Evolutionary conservation across 805 yeast species (phyloP), one percentile per base, ranked within the genome.

Genomic region (Isabelozyma heimii): DNA sequence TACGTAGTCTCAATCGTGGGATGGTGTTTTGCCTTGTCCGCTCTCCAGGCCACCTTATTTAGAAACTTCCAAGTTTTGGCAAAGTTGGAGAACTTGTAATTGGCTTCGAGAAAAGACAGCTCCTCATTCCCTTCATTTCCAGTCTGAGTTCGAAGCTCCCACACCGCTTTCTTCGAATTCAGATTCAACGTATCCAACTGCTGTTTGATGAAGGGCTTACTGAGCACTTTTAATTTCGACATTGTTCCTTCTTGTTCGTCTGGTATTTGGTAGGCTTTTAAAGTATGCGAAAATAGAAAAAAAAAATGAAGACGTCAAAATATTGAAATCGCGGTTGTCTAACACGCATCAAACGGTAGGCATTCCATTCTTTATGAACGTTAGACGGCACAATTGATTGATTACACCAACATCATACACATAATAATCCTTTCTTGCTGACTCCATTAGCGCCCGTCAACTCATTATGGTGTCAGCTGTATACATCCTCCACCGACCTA

Each of bases 41-140:
- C 76, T 45, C 82, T 66, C 66, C 79, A 63, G 1, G 89, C 77
- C 1, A 87, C 76, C 42, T 75, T 73, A 26, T 80, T 83, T 15
- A 87, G 64, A 57, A 85, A 85, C 8, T 79, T 69, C 90, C 91
- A 85, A 0, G 92, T 84, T 40, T 76, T 76, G 50, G 82, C 83
- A 59, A 78, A 87, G 43, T 74, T 71, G 46, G 64, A 70, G 52
- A 87, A 76, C 26, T 61, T 64, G 54, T 73, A 72, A 15, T 71
- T 61, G 30, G 76, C 69, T 13, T 59, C 55, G 13, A 81, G 53
- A 35, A 27, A 42, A 20, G 35, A 30, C n/a, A 17, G 35, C 24
- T 41, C 42, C 40, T 48, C 45, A 8, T 14, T 27, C 30, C 38
- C 14, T 14, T 43, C 45, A 41, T 24, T 33, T 8, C 39, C 41